These are phyloP conservation scores for Mycena rebaudengoi DNA, from an alignment of 768 basidiomycete genomes.

Conservation along the genomic window DNA sequence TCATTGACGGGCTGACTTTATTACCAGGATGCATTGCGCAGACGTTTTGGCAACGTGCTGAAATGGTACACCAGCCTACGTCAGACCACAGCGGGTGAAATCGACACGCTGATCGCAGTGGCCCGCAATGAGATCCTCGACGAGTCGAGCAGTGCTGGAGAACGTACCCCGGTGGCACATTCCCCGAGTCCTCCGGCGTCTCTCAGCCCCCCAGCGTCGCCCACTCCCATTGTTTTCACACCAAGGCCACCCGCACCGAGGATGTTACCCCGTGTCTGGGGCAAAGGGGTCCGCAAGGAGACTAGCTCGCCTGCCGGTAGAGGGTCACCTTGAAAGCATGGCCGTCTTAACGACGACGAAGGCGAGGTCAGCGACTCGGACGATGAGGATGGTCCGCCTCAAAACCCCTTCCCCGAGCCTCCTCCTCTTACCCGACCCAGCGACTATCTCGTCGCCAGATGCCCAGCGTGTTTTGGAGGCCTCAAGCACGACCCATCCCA, in stretches of 20 bases:
- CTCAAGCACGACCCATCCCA: not conserved
- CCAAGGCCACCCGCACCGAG: too few relatives aligned
- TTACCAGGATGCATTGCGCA: constrained; percentile 31
- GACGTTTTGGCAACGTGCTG: constrained; percentile 34
- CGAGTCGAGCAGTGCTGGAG: too few relatives aligned
- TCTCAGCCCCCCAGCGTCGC: too few relatives aligned
- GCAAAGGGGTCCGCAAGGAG: too few relatives aligned
- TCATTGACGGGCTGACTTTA: not conserved
- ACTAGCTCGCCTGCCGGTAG: too few relatives aligned
- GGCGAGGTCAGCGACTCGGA: too few relatives aligned
- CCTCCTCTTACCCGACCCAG: constrained; percentile 16
- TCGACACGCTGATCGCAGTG: not conserved
- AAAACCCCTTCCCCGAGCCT: too few relatives aligned
- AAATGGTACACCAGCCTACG: constrained; percentile 33
- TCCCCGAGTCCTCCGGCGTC: not conserved
- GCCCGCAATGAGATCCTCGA: not conserved
- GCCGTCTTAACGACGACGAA: too few relatives aligned
- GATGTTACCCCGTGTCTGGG: too few relatives aligned
- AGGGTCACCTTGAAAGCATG: too few relatives aligned
- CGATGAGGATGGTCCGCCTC: too few relatives aligned
- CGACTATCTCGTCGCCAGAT: constrained; percentile 30
- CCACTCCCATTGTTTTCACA: too few relatives aligned
- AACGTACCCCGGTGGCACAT: not conserved
- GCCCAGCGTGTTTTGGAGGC: constrained; percentile 40
- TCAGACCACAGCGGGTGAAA: not conserved